These are phyloP conservation scores for Globisporangium cederbergense DNA, from an alignment of 352 stramenopile genomes.

Conservation along the genomic window DNA sequence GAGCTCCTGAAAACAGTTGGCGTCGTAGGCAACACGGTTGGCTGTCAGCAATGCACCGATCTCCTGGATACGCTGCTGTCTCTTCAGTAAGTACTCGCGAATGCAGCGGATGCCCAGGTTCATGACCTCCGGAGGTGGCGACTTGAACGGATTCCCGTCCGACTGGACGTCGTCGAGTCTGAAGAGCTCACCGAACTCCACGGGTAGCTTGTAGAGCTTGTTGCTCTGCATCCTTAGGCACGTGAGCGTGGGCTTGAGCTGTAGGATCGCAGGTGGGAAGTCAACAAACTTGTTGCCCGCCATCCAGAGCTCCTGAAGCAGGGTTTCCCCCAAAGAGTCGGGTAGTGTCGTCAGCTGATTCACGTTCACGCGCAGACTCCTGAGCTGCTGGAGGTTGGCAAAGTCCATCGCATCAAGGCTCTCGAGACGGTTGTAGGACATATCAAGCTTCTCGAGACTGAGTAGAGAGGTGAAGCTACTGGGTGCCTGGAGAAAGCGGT, in stretches of 20 bases:
- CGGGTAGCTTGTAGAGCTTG: conserved; percentile 52
- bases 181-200: conserved; percentile 49
- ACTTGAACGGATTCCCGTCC: conserved; percentile 74
- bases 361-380: conserved; percentile 37
- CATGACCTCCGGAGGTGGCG: conserved; percentile 63
- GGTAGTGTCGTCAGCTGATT: conserved; percentile 50
- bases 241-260: conserved; percentile 39
- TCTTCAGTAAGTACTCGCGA: conserved; percentile 54
- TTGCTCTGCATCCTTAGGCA: conserved; percentile 68
- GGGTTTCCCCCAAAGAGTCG: conserved; percentile 30
- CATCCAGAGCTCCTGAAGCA: conserved; percentile 52
- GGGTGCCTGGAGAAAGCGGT: conserved; percentile 36
- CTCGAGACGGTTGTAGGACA: conserved; percentile 65
- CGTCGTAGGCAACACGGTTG: conserved; percentile 32
- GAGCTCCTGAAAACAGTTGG: conserved; percentile 37
- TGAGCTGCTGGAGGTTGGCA: conserved; percentile 26
- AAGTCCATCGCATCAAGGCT: conserved; percentile 49
- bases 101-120: conserved; percentile 46
- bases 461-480: conserved; percentile 24
- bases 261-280: conserved; percentile 40
- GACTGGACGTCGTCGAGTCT: conserved; percentile 45
- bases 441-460: conserved; percentile 40
- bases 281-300: conserved; percentile 51
- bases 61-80: conserved; percentile 52
- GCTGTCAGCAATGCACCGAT: conserved; percentile 37